Evolutionary conservation across 106 monocot genomes (phyloP), one percentile per base, ranked within the genome.

Genomic region (Chionographis japonica): DNA sequence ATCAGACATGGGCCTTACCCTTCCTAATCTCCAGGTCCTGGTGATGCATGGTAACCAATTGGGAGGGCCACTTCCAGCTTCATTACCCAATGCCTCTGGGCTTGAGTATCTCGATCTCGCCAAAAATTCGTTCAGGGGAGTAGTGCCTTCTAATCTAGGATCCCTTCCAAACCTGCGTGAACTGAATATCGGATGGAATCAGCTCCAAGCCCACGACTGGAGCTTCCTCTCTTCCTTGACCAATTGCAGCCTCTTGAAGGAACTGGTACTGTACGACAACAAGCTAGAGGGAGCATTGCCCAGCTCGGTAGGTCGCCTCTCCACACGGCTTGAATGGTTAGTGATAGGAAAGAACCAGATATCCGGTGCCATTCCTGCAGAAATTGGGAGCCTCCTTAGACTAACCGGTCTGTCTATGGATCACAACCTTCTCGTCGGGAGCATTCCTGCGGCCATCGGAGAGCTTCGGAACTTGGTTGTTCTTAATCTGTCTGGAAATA

Each of bases 171-270:
- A 65, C 19, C 56, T 73, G 6, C 19, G 5, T 13, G 37, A 12
- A 56, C 1, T 73, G 35, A 53, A 18, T 46, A 20, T 73, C 9
- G 27, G 9, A 15, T 5, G 4, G 8, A 73, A 73, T 57, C 41
- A 54, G 19, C 50, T 74, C 12, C 50, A 58, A 66, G 74, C 55
- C 12, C 27, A 58, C 6, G 67, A 56, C 4, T 74, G 65, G 74
- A 58, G 50, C 9, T 74, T 74, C 58, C 58, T 74, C 51, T 67
- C 66, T 40, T 66, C 74, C 9, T 27, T 74, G 59, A 60, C 50
- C 2, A 74, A 74, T 11, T 74, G 74, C 52, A 74, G 46, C 15
- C 20, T 37, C 12, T 40, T 74, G 16, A 2, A 13, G n/a, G n/a
- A 15, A 11, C 2, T 74, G 19, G 36, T 2, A 6, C 7, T 74